These are phyloP conservation scores for Thymus quinquecostatus DNA, from an alignment of 257 asterid genomes.

Conservation along the genomic window DNA sequence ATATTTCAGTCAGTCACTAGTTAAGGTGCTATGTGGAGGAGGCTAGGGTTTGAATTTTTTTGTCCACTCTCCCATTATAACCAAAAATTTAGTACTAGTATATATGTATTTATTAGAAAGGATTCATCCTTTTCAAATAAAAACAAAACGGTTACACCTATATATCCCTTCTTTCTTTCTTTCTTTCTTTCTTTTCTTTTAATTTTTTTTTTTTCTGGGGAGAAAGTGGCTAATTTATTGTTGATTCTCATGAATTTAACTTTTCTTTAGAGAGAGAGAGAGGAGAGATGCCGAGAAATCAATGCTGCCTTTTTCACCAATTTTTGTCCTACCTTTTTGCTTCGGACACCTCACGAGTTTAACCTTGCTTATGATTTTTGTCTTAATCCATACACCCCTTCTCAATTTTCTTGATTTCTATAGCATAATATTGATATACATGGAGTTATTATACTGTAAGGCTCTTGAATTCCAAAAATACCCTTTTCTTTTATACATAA, in stretches of 20 bases:
- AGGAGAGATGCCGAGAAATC: conserved; percentile 23
- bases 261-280: background rate
- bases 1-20: background rate
- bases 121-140: background rate
- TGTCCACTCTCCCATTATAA: background rate
- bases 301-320: conserved; percentile 29
- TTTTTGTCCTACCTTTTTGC: conserved; percentile 6
- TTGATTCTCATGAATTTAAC: conserved; percentile 10
- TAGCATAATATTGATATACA: too few relatives aligned
- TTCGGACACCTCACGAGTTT: conserved; percentile 3
- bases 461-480: too few relatives aligned
- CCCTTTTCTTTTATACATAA: too few relatives aligned
- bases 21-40: background rate
- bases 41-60: background rate
- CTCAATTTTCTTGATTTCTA: background rate
- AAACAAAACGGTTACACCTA: too few relatives aligned
- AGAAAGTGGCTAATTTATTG: conserved; percentile 4
- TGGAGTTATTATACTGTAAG: too few relatives aligned
- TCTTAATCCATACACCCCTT: conserved; percentile 11
- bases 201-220: background rate
- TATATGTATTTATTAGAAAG: background rate
- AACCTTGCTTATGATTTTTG: conserved; percentile 9
- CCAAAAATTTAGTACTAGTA: background rate
- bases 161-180: background rate
- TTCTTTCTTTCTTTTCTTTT: too few relatives aligned